Base-by-base conservation (phyloP, 306 rosid species). In the Gastrolobium bilobum region DNA sequence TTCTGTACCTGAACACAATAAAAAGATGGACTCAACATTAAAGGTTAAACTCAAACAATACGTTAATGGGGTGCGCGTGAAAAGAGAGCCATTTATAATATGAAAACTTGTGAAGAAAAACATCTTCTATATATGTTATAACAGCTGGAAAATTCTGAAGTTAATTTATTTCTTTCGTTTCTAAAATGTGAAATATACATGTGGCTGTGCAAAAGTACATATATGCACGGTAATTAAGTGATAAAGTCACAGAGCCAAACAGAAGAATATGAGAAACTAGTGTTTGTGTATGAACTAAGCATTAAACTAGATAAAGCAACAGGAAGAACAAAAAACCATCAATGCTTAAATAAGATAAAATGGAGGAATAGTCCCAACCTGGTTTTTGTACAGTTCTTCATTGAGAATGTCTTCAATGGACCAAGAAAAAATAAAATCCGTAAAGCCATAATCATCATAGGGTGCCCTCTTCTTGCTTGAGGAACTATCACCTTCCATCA, bases 1-100 rank as follows among this genome's bases (percentile, higher is more conserved):
- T 68, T 59, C 34, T 82, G 66, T 4, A 92, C 88, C 94, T 90
- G 78, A n/a, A n/a, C n/a, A n/a, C n/a, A n/a, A n/a, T n/a, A n/a
- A n/a, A n/a, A n/a, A n/a, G n/a, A n/a, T n/a, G n/a, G n/a, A n/a
- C n/a, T n/a, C n/a, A n/a, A n/a, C n/a, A n/a, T n/a, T n/a, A n/a
- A n/a, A n/a, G n/a, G n/a, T n/a, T n/a, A n/a, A n/a, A n/a, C n/a
- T n/a, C n/a, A n/a, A n/a, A n/a, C n/a, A n/a, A n/a, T n/a, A n/a
- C n/a, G n/a, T n/a, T n/a, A n/a, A n/a, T n/a, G n/a, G n/a, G n/a
- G n/a, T n/a, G n/a, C n/a, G n/a, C n/a, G n/a, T n/a, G n/a, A n/a
- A n/a, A n/a, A n/a, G n/a, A n/a, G n/a, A n/a, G n/a, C n/a, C n/a
- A n/a, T n/a, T n/a, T n/a, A n/a, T n/a, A n/a, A n/a, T n/a, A n/a